Conservation (phyloP, 768 basidiomycete genomes). For the Suillus variegatus region DNA sequence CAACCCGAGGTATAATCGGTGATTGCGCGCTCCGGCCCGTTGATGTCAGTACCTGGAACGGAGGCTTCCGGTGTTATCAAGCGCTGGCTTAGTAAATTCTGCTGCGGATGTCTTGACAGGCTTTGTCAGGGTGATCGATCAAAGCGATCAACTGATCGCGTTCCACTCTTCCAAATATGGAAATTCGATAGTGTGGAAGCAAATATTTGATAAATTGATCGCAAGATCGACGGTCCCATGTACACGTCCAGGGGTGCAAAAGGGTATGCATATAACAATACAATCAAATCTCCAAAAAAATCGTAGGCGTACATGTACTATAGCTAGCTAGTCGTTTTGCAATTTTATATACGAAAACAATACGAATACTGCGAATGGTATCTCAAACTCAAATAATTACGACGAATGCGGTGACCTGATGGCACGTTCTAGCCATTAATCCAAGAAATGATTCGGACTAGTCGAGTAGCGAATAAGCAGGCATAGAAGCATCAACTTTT, state of each 20-base stretch:
- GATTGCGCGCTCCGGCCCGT: slow-evolving; percentile 22
- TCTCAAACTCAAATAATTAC: slow-evolving; percentile 23
- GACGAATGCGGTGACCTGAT: slow-evolving; percentile 16
- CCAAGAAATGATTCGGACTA: slow-evolving; percentile 24
- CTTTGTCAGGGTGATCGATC: slow-evolving; percentile 2
- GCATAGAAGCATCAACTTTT: slow-evolving; percentile 15
- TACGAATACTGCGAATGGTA: slow-evolving; percentile 19
- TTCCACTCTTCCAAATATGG: background rate
- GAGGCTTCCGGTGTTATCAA: background rate
- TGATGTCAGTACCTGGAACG: slow-evolving; percentile 9
- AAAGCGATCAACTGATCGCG: background rate
- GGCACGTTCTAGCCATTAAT: slow-evolving; percentile 19
- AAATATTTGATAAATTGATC: slow-evolving; percentile 4
- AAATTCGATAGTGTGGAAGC: background rate
- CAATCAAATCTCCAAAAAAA: slow-evolving; percentile 31
- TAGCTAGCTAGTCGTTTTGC: slow-evolving; percentile 15
- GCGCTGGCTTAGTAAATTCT: slow-evolving; percentile 1
- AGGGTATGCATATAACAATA: slow-evolving; percentile 24
- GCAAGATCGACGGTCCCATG: slow-evolving; percentile 1
- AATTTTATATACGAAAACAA: slow-evolving; percentile 22
- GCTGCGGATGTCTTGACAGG: background rate
- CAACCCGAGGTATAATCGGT: slow-evolving; percentile 15
- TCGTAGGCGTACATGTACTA: slow-evolving; percentile 25
- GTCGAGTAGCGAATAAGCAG: slow-evolving; percentile 10
- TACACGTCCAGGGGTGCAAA: background rate